A percentile compares a stretch with the other conserved stretches of the same genome.
Evolutionary conservation across 305 asterid species (phyloP).

Genomic region (Fraxinus baroniana): DNA sequence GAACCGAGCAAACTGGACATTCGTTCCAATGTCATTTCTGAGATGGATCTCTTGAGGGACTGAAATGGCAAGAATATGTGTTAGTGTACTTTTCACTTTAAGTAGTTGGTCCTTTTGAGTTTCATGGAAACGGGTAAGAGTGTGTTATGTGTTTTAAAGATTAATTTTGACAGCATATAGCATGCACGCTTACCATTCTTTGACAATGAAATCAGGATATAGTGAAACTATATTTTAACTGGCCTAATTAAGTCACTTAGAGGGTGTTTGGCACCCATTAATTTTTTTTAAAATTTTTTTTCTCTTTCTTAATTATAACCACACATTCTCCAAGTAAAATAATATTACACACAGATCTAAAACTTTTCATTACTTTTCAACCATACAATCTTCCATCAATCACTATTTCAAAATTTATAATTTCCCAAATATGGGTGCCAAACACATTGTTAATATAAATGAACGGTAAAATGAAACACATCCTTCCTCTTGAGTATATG

Average conservation of each 20-base stretch:
- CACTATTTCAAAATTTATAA: background rate
- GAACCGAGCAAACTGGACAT: constrained; percentile 73
- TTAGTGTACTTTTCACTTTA: constrained; percentile 20
- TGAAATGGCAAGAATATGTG: constrained; percentile 31
- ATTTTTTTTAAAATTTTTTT: too few relatives aligned
- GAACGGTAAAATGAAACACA: constrained; percentile 1
- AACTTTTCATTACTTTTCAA: background rate
- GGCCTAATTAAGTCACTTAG: constrained; percentile 6
- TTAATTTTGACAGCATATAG: background rate
- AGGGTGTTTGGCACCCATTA: too few relatives aligned
- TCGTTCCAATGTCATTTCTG: constrained; percentile 70
- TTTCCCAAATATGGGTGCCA: background rate
- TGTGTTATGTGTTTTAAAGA: background rate
- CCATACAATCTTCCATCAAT: background rate
- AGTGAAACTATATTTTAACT: background rate
- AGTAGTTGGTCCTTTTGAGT: constrained; percentile 3
- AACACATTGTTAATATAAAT: background rate
- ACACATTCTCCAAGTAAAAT: background rate
- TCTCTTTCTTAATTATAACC: background rate
- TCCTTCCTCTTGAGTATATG: background rate
- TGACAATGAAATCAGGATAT: background rate
- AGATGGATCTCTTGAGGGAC: constrained; percentile 67
- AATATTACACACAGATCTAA: too few relatives aligned
- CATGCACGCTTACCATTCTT: background rate
- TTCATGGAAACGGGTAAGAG: constrained; percentile 1